Percentiles rank a stretch among this genome's conserved stretches.
Evolutionary conservation across 495 filamentous ascomycete genomes (phyloP).

Genomic region (Penicillium riverlandense): DNA sequence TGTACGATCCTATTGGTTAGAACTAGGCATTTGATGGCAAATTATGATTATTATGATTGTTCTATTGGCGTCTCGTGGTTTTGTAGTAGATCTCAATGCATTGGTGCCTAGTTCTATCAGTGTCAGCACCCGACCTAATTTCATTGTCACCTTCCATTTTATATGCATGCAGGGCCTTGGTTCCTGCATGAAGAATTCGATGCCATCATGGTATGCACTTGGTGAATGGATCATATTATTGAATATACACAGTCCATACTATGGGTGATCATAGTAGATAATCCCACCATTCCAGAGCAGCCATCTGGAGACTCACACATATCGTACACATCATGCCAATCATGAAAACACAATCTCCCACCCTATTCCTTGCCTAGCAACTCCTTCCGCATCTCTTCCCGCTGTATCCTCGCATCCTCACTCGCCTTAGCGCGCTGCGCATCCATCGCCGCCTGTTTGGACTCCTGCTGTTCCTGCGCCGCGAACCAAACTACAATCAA

Average conservation of each 20-base stretch:
- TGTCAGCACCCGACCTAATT: too few relatives aligned
- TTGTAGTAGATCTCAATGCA: too few relatives aligned
- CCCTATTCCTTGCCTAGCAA: slow-evolving; percentile 32
- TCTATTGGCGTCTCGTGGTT: too few relatives aligned
- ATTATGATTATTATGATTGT: too few relatives aligned
- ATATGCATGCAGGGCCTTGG: too few relatives aligned
- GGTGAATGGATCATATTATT: not conserved
- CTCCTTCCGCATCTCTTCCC: slow-evolving; percentile 51
- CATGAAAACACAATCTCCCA: slow-evolving; percentile 1
- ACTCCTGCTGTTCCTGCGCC: slow-evolving; percentile 56
- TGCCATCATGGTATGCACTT: too few relatives aligned
- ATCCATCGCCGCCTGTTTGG: slow-evolving; percentile 24
- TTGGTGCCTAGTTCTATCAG: too few relatives aligned
- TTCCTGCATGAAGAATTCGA: too few relatives aligned
- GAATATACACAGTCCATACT: not conserved
- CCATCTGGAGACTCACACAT: not conserved
- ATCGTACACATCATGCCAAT: slow-evolving; percentile 18
- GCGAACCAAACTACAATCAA: slow-evolving; percentile 62
- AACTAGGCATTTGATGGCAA: too few relatives aligned
- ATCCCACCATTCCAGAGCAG: not conserved
- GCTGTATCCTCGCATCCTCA: slow-evolving; percentile 44
- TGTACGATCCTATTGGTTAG: too few relatives aligned
- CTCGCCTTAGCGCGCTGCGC: slow-evolving; percentile 45
- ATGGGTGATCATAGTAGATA: not conserved
- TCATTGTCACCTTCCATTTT: too few relatives aligned